Conservation (phyloP, 169 alveolate genomes). For the Perkinsus marinus region DNA sequence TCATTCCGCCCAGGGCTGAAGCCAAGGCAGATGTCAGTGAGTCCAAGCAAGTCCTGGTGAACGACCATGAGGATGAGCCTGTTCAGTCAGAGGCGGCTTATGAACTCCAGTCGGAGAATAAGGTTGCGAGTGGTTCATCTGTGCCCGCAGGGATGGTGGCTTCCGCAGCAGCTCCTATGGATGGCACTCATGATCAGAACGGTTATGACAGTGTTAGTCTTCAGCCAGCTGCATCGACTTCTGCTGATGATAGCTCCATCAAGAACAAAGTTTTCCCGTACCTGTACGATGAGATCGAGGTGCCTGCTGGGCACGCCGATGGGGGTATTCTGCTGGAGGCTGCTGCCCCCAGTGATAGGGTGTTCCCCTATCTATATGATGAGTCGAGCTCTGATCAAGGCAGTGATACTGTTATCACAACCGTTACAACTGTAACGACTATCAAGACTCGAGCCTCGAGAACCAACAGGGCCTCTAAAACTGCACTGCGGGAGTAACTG, state of each 20-base stretch:
- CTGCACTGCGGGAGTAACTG: not conserved
- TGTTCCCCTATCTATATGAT: not conserved
- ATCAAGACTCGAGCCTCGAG: not conserved
- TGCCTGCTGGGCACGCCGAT: too few relatives aligned
- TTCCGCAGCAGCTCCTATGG: not conserved
- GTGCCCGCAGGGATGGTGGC: too few relatives aligned
- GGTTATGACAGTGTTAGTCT: not conserved
- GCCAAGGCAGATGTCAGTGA: not conserved
- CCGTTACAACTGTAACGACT: not conserved
- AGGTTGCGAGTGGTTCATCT: too few relatives aligned
- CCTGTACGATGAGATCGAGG: not conserved
- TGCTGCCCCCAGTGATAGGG: not conserved
- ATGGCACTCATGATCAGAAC: not conserved
- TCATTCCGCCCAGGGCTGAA: not conserved
- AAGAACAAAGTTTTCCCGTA: not conserved
- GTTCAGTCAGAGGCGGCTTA: too few relatives aligned
- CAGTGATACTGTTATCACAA: not conserved
- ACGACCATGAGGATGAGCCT: too few relatives aligned
- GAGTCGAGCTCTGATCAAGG: not conserved
- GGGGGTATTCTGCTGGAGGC: too few relatives aligned
- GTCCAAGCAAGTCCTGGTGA: too few relatives aligned
- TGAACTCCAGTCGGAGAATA: too few relatives aligned
- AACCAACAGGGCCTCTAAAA: not conserved
- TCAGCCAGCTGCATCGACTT: not conserved
- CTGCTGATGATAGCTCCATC: too few relatives aligned